Conservation (phyloP, 345 rosid genomes). For the Brassica juncea region DNA sequence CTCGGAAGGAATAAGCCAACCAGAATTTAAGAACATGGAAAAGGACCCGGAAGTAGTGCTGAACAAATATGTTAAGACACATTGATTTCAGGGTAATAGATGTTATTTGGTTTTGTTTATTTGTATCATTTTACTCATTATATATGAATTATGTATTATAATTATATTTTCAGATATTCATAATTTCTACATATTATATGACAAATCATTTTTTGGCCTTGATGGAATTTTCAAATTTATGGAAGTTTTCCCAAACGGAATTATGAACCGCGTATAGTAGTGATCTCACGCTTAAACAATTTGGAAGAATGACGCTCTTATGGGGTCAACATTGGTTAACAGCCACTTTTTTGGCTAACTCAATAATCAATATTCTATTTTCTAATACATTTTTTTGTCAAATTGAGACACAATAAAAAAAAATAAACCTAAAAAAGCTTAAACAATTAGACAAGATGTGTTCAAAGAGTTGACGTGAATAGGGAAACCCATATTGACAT, state of each 20-base stretch:
- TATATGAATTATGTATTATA: too few species aligned
- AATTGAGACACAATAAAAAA: background rate
- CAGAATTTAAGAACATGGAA: background rate
- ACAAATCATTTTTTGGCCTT: background rate
- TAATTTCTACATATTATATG: background rate
- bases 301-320: background rate
- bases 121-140: too few species aligned
- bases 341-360: background rate
- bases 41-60: background rate
- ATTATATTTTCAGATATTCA: too few species aligned
- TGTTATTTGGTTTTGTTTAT: background rate
- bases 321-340: slow-evolving; percentile 22
- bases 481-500: too few species aligned
- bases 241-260: background rate
- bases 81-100: background rate
- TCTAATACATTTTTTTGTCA: background rate
- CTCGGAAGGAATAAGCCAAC: too few species aligned
- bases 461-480: background rate
- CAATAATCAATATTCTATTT: background rate
- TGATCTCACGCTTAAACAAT: background rate
- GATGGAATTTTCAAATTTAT: background rate
- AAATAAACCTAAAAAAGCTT: background rate
- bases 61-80: too few species aligned
- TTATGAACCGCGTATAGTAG: background rate
- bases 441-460: background rate